These are phyloP conservation scores for Phytophthora fragariaefolia DNA, from an alignment of 352 stramenopile genomes.

Conservation along the genomic window DNA sequence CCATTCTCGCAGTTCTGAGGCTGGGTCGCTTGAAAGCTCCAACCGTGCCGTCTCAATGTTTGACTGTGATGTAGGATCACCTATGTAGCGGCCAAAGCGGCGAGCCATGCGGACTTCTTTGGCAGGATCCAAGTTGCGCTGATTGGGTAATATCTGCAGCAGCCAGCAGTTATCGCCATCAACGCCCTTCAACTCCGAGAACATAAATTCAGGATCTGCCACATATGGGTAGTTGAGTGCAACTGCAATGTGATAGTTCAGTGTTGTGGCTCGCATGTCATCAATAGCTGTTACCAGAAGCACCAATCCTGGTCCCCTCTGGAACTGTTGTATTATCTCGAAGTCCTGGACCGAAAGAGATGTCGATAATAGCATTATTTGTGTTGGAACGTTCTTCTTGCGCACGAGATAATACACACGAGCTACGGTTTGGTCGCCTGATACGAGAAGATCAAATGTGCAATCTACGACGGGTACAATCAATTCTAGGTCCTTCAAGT, in stretches of 20 bases:
- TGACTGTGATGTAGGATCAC: constrained; percentile 39
- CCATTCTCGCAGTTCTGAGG: constrained; percentile 32
- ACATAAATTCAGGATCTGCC: constrained; percentile 23
- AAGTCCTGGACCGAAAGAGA: constrained; percentile 43
- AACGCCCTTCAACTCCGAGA: constrained; percentile 17
- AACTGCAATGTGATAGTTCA: constrained; percentile 35
- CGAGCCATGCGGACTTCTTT: constrained; percentile 39
- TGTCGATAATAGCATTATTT: constrained; percentile 32
- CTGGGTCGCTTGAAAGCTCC: constrained; percentile 28
- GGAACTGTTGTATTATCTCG: constrained; percentile 24
- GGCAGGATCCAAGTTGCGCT: constrained; percentile 18
- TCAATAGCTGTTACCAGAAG: constrained; percentile 32
- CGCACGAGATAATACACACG: constrained; percentile 40
- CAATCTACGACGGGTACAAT: constrained; percentile 52
- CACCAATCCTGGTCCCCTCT: constrained; percentile 25
- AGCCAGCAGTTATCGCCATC: constrained; percentile 37
- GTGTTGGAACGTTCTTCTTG: constrained; percentile 12
- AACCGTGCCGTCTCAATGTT: constrained; percentile 46
- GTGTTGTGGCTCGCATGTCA: constrained; percentile 22
- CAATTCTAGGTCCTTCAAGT: constrained; percentile 39
- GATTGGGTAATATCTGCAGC: constrained; percentile 12
- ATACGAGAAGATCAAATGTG: constrained; percentile 30
- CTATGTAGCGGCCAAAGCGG: constrained; percentile 43
- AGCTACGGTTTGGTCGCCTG: constrained; percentile 21
- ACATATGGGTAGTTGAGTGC: constrained; percentile 41